Conservation (phyloP, 495 filamentous ascomycete species). For the Platismatia glauca region DNA sequence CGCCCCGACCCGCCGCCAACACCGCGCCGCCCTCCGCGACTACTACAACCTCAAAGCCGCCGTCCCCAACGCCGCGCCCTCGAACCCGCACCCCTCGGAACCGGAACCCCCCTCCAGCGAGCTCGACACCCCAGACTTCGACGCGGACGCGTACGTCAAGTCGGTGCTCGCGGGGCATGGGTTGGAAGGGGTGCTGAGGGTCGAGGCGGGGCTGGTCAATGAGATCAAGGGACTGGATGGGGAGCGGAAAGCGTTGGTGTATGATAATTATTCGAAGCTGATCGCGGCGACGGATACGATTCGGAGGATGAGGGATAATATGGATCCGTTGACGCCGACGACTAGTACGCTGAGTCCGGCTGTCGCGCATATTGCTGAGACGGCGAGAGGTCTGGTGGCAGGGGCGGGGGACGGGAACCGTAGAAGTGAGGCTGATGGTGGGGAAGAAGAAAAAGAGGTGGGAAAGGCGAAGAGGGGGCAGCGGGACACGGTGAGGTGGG, state of each 20-base stretch:
- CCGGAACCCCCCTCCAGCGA: conserved; percentile 25
- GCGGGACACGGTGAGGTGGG: conserved; percentile 63
- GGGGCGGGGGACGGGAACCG: conserved; percentile 43
- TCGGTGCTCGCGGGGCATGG: conserved; percentile 16
- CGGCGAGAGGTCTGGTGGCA: conserved; percentile 54
- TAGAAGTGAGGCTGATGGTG: conserved; percentile 28
- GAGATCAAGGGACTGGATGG: conserved; percentile 88
- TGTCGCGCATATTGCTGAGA: conserved; percentile 73
- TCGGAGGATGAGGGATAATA: conserved; percentile 67
- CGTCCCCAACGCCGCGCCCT: conserved; percentile 25
- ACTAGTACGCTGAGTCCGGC: conserved; percentile 65
- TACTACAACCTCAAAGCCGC: conserved; percentile 81
- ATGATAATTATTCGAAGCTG: conserved; percentile 96
- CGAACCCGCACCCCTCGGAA: conserved; percentile 28
- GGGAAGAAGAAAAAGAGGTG: conserved; percentile 28
- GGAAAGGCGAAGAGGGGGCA: conserved; percentile 39
- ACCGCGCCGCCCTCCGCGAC: conserved; percentile 78
- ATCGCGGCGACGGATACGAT: conserved; percentile 95
- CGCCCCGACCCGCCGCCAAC: conserved; percentile 43
- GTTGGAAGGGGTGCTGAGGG: conserved; percentile 53
- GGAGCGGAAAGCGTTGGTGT: conserved; percentile 92
- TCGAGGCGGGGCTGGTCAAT: conserved; percentile 53
- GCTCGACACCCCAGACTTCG: conserved; percentile 41
- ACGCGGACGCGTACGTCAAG: conserved; percentile 18
- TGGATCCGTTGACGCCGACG: conserved; percentile 63